These are phyloP conservation scores for Cercospora zeina DNA, from an alignment of 2,329 filamentous ascomycete genomes.

Conservation along the genomic window DNA sequence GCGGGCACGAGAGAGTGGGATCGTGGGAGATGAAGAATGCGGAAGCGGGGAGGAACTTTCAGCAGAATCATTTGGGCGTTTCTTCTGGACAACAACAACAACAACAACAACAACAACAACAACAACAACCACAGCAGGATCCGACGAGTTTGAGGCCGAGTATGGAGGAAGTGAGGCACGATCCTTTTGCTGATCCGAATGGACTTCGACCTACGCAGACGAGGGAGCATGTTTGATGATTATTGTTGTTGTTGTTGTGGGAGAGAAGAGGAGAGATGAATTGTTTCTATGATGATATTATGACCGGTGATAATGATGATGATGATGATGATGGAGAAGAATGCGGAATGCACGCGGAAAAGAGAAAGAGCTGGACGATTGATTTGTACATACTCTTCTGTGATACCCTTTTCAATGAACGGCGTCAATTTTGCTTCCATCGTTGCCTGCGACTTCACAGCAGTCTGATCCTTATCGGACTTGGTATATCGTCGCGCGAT, in stretches of 20 bases:
- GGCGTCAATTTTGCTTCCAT: neutral
- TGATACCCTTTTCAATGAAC: constrained; percentile 11
- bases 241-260: neutral
- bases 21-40: constrained; percentile 58
- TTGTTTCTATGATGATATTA: neutral
- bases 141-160: constrained; percentile 42
- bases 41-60: constrained; percentile 35
- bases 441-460: neutral
- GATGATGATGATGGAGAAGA: no score
- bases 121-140: neutral
- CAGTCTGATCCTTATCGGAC: neutral
- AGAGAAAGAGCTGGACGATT: neutral
- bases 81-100: neutral
- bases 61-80: constrained; percentile 18
- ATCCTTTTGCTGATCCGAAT: constrained; percentile 42
- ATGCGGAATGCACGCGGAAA: no score
- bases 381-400: constrained; percentile 7
- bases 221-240: constrained; percentile 50
- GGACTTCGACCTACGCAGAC: constrained; percentile 47
- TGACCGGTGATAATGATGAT: no score
- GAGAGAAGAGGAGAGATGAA: neutral
- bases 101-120: neutral
- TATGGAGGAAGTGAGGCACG: constrained; percentile 43
- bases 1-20: constrained; percentile 55
- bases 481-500: constrained; percentile 14